phyloP scores from a whole-genome alignment of 352 stramenopile species.

The Globisporangium nunn region DNA sequence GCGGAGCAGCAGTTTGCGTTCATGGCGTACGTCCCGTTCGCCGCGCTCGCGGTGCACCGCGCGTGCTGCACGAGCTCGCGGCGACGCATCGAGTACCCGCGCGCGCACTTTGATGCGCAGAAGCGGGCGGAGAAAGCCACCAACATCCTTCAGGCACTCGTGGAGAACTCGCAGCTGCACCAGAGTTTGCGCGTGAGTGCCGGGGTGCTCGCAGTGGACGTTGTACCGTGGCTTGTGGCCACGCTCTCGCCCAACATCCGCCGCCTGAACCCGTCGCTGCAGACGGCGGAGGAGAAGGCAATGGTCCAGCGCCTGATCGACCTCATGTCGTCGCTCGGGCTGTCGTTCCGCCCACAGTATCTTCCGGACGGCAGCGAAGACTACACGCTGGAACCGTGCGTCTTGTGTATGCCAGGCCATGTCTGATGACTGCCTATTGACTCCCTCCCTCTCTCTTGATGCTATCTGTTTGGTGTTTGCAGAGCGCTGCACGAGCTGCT shows the following conservation, averaged over 20 bases:
- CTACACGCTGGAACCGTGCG: conserved; percentile 71
- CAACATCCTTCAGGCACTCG: conserved; percentile 63
- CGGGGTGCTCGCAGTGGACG: conserved; percentile 58
- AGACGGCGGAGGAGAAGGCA: conserved; percentile 56
- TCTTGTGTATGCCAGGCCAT: conserved; percentile 1
- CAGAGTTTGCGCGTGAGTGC: conserved; percentile 48
- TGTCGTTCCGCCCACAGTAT: conserved; percentile 72
- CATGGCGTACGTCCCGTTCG: conserved; percentile 60
- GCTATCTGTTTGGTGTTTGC: background rate
- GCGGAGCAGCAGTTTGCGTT: conserved; percentile 72
- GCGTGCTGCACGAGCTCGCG: conserved; percentile 71
- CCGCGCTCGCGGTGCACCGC: conserved; percentile 55
- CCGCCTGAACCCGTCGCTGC: conserved; percentile 44
- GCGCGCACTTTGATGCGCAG: conserved; percentile 44
- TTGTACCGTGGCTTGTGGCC: conserved; percentile 66
- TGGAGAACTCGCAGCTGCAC: conserved; percentile 54
- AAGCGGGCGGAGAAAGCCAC: conserved; percentile 47
- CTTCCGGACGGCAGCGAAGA: conserved; percentile 63
- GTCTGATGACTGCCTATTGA: background rate
- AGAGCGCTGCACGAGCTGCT: conserved; percentile 71
- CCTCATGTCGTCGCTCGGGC: conserved; percentile 67
- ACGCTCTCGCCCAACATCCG: conserved; percentile 61
- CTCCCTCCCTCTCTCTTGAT: background rate
- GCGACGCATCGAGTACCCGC: conserved; percentile 67
- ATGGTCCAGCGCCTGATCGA: conserved; percentile 64